Percentiles rank a stretch among this genome's conserved stretches.
Conservation (phyloP, 176 grass and related monocot genomes). For the Olyra latifolia region DNA sequence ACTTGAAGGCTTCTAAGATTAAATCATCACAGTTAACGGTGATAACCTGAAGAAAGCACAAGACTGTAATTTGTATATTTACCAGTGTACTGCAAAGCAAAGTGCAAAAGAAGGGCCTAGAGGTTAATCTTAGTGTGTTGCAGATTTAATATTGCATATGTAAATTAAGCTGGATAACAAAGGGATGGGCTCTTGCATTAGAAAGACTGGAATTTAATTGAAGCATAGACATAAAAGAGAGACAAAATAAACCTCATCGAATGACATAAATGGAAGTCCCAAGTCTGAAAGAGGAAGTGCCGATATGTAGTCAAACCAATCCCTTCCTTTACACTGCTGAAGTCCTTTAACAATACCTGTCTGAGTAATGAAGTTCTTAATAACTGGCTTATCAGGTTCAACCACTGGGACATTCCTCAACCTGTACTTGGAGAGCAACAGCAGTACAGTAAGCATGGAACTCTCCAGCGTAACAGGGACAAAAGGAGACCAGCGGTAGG, state of each 20-base stretch:
- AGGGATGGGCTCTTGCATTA: background rate
- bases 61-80: slow-evolving; percentile 4
- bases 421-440: slow-evolving; percentile 94
- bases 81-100: background rate
- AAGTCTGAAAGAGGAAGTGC: slow-evolving; percentile 72
- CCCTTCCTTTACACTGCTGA: slow-evolving; percentile 83
- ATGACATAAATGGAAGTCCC: slow-evolving; percentile 93
- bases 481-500: slow-evolving; percentile 67
- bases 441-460: slow-evolving; percentile 80
- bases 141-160: slow-evolving; percentile 8
- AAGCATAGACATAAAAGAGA: slow-evolving; percentile 11
- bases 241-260: slow-evolving; percentile 75
- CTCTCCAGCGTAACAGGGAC: slow-evolving; percentile 69
- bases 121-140: background rate
- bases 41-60: slow-evolving; percentile 68
- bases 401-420: slow-evolving; percentile 90
- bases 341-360: slow-evolving; percentile 78
- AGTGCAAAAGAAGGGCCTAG: background rate
- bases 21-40: slow-evolving; percentile 74
- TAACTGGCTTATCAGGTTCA: slow-evolving; percentile 59
- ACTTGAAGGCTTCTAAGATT: slow-evolving; percentile 83
- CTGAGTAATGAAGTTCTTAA: slow-evolving; percentile 97
- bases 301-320: slow-evolving; percentile 95
- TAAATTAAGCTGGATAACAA: background rate
- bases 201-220: slow-evolving; percentile 22